Evolutionary conservation across 2,329 filamentous ascomycete species (phyloP).

Genomic region (Pseudopyricularia javanii): DNA sequence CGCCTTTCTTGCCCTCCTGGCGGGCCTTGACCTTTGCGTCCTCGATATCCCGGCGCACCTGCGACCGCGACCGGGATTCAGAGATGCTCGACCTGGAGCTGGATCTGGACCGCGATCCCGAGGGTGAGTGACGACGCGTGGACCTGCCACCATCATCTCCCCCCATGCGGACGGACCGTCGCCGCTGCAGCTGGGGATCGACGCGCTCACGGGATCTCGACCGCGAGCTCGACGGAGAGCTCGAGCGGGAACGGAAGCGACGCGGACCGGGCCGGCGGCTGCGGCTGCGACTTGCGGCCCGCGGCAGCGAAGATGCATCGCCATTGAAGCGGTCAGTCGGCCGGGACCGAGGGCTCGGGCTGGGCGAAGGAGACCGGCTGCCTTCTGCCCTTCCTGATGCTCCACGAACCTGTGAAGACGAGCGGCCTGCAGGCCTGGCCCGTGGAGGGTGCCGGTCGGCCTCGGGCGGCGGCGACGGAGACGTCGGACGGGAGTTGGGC

Average conservation of each 20-base stretch:
- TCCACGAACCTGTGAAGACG: neutral
- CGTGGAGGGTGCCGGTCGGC: neutral
- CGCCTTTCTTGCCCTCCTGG: slow-evolving; percentile 6
- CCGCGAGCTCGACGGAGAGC: neutral
- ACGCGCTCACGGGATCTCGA: neutral
- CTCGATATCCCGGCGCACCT: neutral
- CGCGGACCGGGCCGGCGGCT: neutral
- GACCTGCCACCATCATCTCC: neutral
- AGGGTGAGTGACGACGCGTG: neutral
- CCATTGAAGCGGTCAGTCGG: neutral
- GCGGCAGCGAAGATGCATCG: neutral
- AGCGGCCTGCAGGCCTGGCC: neutral
- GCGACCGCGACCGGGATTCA: neutral
- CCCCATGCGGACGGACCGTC: neutral
- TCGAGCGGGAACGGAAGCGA: neutral
- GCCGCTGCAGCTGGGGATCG: neutral
- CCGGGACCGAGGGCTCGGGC: neutral
- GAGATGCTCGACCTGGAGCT: neutral
- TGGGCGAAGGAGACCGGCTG: neutral
- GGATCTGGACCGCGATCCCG: neutral
- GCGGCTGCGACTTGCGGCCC: neutral
- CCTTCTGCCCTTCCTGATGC: neutral
- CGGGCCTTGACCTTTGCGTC: neutral
- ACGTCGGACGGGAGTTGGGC: neutral
- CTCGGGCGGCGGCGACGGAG: neutral